These are phyloP conservation scores for Rusavskia elegans DNA, from an alignment of 495 filamentous ascomycete genomes.

Conservation along the genomic window DNA sequence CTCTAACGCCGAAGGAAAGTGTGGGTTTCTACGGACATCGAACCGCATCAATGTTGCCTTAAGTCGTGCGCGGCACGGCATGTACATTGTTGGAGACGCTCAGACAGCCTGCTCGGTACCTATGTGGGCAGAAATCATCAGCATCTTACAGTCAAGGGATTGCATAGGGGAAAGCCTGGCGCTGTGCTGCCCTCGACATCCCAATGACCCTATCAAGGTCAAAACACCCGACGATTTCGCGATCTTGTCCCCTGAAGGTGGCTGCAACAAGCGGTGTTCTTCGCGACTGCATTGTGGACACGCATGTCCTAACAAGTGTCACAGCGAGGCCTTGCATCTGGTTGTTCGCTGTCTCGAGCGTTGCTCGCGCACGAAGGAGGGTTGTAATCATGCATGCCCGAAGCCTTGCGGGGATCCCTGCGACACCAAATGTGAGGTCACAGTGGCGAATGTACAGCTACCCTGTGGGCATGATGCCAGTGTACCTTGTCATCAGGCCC, in stretches of 20 bases:
- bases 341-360: conserved; percentile 43
- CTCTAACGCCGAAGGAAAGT: conserved; percentile 44
- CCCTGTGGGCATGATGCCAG: conserved; percentile 42
- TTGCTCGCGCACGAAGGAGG: conserved; percentile 37
- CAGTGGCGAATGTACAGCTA: conserved; percentile 28
- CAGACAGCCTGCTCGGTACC: conserved; percentile 34
- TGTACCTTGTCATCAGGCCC: conserved; percentile 37
- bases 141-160: conserved; percentile 33
- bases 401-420: conserved; percentile 45
- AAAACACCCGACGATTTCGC: conserved; percentile 47
- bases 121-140: conserved; percentile 58
- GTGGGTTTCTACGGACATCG: conserved; percentile 59
- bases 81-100: conserved; percentile 72
- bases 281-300: conserved; percentile 56
- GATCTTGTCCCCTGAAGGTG: conserved; percentile 50
- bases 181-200: conserved; percentile 56
- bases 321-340: conserved; percentile 49
- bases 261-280: conserved; percentile 45
- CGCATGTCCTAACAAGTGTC: conserved; percentile 51
- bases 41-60: conserved; percentile 76
- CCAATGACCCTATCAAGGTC: conserved; percentile 37
- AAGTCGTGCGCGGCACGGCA: conserved; percentile 56
- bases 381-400: conserved; percentile 48
- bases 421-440: conserved; percentile 26
- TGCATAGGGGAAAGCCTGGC: conserved; percentile 39